These are phyloP conservation scores for Aspergillus carbonarius DNA, from an alignment of 2,329 filamentous ascomycete species.

Conservation along the genomic window DNA sequence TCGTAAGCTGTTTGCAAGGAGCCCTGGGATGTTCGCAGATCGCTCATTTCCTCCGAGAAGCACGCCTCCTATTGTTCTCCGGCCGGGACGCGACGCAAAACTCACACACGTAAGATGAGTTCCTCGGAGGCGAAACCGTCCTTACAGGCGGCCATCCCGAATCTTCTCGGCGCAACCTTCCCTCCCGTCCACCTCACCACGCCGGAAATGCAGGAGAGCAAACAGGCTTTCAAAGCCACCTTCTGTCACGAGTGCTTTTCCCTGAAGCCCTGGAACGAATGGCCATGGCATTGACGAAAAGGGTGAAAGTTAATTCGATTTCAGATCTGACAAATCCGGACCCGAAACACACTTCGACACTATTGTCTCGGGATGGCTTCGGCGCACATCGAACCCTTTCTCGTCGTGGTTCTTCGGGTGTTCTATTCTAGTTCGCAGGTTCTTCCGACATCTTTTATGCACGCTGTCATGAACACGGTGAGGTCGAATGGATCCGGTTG, in stretches of 20 bases:
- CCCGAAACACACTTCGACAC: neutral
- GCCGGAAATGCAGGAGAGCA: neutral
- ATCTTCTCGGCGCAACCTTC: neutral
- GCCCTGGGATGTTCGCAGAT: neutral
- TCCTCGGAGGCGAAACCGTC: neutral
- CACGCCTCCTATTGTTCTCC: neutral
- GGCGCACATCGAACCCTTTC: neutral
- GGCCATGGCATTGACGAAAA: neutral
- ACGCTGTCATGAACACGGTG: neutral
- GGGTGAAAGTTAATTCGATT: neutral
- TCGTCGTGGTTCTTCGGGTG: slow-evolving; percentile 3
- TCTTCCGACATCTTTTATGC: neutral
- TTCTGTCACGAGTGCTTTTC: neutral
- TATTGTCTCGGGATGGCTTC: slow-evolving; percentile 1
- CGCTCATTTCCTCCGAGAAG: neutral
- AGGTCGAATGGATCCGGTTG: neutral
- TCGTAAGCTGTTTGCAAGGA: neutral
- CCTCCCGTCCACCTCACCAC: neutral
- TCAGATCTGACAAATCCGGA: neutral
- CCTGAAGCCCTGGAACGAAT: neutral
- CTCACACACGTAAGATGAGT: neutral
- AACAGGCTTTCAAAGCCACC: neutral
- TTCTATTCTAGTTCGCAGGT: neutral
- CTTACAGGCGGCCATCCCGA: neutral
- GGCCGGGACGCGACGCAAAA: neutral